Evolutionary conservation across 257 asterid species (phyloP).

Genomic region (Petunia secreta): DNA sequence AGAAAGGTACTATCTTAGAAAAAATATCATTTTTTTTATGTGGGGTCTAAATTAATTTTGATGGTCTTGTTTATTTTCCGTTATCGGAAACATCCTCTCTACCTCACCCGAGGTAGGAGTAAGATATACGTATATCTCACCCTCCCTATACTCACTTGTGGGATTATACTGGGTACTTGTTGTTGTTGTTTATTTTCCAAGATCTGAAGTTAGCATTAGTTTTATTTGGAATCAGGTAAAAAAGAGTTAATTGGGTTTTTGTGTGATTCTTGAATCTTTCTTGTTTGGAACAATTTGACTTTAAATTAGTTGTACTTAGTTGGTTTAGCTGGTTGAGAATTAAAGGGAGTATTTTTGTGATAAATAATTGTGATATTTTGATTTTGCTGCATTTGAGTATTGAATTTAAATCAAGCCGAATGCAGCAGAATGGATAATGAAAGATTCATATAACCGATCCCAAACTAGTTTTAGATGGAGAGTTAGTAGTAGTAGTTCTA

Average conservation of each 20-base stretch:
- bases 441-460: not conserved
- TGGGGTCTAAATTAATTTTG: not conserved
- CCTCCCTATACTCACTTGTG: too few relatives aligned
- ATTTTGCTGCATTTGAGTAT: not conserved
- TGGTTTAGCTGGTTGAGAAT: constrained; percentile 10
- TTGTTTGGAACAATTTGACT: not conserved
- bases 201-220: constrained; percentile 29
- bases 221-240: constrained; percentile 22
- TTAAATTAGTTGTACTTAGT: not conserved
- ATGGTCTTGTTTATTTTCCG: not conserved
- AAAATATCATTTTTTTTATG: not conserved
- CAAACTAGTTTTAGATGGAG: not conserved
- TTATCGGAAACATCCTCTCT: too few relatives aligned
- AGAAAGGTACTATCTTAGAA: constrained; percentile 58
- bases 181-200: constrained; percentile 20
- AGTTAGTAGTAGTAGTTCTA: not conserved
- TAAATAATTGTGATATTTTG: not conserved
- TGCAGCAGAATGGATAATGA: not conserved
- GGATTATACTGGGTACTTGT: not conserved
- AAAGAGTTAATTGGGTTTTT: not conserved
- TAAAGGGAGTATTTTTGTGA: not conserved
- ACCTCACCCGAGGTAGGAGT: too few relatives aligned
- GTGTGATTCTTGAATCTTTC: constrained; percentile 1
- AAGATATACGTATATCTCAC: too few relatives aligned
- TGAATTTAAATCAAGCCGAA: not conserved